phyloP scores from a whole-genome alignment of 495 filamentous ascomycete species.

The Aspergillus taichungensis region DNA sequence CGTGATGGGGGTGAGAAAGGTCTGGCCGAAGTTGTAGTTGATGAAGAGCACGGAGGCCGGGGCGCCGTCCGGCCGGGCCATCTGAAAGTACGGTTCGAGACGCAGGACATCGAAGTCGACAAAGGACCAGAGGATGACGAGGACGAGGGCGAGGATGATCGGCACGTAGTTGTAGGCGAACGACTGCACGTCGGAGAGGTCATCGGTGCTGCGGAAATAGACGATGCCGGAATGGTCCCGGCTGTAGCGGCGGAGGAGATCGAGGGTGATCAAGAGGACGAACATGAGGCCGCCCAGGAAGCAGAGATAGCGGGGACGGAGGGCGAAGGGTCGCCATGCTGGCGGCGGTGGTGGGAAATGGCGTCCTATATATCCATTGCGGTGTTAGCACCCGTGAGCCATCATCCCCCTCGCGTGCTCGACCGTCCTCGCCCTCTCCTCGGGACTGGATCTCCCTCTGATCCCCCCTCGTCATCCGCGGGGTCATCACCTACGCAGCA shows the following conservation, averaged over 20 bases:
- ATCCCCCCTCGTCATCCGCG: too few species aligned
- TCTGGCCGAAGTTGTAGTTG: conserved; percentile 38
- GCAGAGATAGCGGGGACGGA: conserved; percentile 26
- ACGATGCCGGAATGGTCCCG: conserved; percentile 22
- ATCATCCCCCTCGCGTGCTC: too few species aligned
- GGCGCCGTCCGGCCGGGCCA: conserved; percentile 26
- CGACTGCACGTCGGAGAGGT: conserved; percentile 23
- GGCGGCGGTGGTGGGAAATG: conserved; percentile 2
- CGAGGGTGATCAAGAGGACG: conserved; percentile 19
- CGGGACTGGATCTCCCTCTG: too few species aligned
- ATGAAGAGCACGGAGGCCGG: conserved; percentile 31
- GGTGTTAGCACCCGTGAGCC: too few species aligned
- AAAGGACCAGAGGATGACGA: conserved; percentile 31
- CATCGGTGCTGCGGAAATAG: conserved; percentile 26
- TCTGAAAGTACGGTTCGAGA: conserved; percentile 34
- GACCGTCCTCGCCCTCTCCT: too few species aligned
- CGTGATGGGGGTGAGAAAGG: conserved; percentile 29
- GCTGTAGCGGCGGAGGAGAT: conserved; percentile 29
- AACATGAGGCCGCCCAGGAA: conserved; percentile 18
- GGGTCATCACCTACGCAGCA: too few species aligned
- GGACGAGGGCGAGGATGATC: conserved; percentile 26
- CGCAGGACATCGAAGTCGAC: conserved; percentile 36
- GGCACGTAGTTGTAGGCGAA: conserved; percentile 35
- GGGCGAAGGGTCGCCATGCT: conserved; percentile 30
- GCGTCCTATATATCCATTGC: too few species aligned